Evolutionary conservation across 2,329 filamentous ascomycete genomes (phyloP).

Genomic region (Fusarium sp.): DNA sequence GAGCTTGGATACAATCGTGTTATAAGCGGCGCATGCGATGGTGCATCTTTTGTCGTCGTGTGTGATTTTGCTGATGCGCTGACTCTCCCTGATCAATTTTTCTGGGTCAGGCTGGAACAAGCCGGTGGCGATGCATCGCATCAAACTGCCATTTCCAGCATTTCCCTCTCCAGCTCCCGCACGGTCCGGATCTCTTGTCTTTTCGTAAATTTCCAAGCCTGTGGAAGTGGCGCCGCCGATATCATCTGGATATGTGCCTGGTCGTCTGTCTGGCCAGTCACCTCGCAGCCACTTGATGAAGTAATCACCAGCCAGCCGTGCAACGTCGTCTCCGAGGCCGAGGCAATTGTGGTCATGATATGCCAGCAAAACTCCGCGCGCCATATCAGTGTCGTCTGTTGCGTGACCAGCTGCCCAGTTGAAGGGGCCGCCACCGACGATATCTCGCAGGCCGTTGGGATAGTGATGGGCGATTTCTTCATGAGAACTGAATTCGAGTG

Average conservation of each 20-base stretch:
- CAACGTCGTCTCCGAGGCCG: conserved; percentile 48
- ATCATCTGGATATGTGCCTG: conserved; percentile 54
- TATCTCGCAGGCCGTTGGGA: conserved; percentile 57
- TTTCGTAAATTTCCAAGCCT: conserved; percentile 52
- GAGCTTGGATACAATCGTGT: conserved; percentile 54
- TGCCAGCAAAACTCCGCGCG: conserved; percentile 60
- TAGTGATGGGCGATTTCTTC: conserved; percentile 50
- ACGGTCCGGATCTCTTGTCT: conserved; percentile 28
- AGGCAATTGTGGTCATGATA: conserved; percentile 51
- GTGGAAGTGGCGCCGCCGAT: conserved; percentile 57
- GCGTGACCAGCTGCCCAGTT: conserved; percentile 59
- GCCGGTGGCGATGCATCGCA: conserved; percentile 62
- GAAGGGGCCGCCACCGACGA: conserved; percentile 61
- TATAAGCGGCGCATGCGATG: conserved; percentile 57
- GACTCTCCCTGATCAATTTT: conserved; percentile 51
- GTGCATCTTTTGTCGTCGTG: conserved; percentile 56
- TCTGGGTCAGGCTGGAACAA: conserved; percentile 54
- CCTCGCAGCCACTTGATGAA: conserved; percentile 60
- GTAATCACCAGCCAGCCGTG: conserved; percentile 53
- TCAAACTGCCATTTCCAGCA: conserved; percentile 62
- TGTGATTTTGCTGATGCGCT: conserved; percentile 57
- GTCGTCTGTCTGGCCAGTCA: conserved; percentile 57
- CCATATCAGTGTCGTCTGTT: conserved; percentile 64
- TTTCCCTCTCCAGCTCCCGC: conserved; percentile 56
- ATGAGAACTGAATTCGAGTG: conserved; percentile 59